Evolutionary conservation across 129 eudicot species (phyloP).

Genomic region (Pseudognaphalium luteoalbum): DNA sequence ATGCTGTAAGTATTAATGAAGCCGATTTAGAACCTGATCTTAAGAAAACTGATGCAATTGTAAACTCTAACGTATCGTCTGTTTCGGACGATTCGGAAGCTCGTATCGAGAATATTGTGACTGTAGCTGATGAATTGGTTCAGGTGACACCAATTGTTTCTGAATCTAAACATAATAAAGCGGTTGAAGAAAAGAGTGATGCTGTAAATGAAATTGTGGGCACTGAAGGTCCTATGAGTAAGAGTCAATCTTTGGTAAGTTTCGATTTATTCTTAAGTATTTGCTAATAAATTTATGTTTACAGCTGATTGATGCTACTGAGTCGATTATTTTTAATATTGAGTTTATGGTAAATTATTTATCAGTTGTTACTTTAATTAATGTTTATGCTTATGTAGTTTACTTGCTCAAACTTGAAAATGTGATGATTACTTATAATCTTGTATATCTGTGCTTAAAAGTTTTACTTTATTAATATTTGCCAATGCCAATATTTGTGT

Average conservation of each 20-base stretch:
- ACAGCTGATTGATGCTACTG: background rate
- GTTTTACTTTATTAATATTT: background rate
- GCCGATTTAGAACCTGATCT: constrained; percentile 6
- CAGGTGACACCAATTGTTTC: constrained; percentile 17
- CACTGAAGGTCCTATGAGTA: constrained; percentile 16
- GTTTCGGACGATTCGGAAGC: background rate
- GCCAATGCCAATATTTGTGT: background rate
- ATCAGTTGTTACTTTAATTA: background rate
- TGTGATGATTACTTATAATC: background rate
- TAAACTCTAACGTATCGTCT: constrained; percentile 12
- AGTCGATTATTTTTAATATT: background rate
- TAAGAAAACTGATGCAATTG: constrained; percentile 7
- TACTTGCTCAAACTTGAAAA: background rate
- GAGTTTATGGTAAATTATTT: background rate
- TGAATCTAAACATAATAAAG: constrained; percentile 11
- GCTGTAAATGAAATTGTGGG: constrained; percentile 4
- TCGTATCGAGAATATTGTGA: constrained; percentile 8
- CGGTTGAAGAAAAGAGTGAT: constrained; percentile 11
- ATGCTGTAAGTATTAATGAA: constrained; percentile 14
- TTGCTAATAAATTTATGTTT: background rate
- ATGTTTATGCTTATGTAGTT: background rate
- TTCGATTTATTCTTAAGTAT: background rate
- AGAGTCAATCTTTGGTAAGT: constrained; percentile 33
- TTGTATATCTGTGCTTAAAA: background rate
- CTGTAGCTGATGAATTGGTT: constrained; percentile 14